phyloP scores from a whole-genome alignment of 75 land plant genomes.

The Larix kaempferi region DNA sequence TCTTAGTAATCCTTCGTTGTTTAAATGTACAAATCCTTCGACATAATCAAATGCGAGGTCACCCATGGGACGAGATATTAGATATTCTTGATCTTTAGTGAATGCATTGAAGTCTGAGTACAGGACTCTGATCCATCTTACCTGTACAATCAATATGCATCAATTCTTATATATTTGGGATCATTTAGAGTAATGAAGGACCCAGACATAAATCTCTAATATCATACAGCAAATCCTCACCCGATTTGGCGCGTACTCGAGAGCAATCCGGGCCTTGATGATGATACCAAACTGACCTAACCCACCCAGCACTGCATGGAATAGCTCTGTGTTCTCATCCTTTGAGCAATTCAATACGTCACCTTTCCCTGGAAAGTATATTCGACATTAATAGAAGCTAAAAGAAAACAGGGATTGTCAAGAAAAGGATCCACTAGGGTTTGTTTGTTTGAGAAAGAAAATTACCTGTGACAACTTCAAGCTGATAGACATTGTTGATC shows the following conservation, averaged over 20 bases:
- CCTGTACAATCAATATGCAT: conserved; percentile 2
- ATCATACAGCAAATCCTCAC: neutral
- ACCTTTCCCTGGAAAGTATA: conserved; percentile 53
- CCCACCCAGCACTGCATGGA: conserved; percentile 71
- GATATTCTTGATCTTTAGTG: conserved; percentile 15
- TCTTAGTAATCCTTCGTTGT: conserved; percentile 4
- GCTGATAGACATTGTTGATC: conserved; percentile 35
- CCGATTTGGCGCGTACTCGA: conserved; percentile 54
- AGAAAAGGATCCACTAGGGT: neutral
- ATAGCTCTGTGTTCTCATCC: conserved; percentile 54
- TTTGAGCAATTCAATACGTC: conserved; percentile 61
- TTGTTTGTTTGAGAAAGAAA: conserved; percentile 10
- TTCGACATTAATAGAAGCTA: neutral
- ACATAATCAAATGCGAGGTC: conserved; percentile 14
- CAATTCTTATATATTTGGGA: no score
- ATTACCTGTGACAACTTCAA: conserved; percentile 49
- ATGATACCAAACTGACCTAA: conserved; percentile 90
- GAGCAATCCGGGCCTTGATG: conserved; percentile 63
- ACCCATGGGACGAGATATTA: conserved; percentile 14
- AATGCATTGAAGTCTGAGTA: conserved; percentile 18
- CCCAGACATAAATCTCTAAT: neutral
- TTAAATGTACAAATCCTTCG: conserved; percentile 19
- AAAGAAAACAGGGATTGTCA: neutral
- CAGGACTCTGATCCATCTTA: conserved; percentile 10
- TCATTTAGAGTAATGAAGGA: neutral